Evolutionary conservation across 2,329 filamentous ascomycete genomes (phyloP), one percentile per base, ranked within the genome.

Genomic region (Apiospora arundinis): DNA sequence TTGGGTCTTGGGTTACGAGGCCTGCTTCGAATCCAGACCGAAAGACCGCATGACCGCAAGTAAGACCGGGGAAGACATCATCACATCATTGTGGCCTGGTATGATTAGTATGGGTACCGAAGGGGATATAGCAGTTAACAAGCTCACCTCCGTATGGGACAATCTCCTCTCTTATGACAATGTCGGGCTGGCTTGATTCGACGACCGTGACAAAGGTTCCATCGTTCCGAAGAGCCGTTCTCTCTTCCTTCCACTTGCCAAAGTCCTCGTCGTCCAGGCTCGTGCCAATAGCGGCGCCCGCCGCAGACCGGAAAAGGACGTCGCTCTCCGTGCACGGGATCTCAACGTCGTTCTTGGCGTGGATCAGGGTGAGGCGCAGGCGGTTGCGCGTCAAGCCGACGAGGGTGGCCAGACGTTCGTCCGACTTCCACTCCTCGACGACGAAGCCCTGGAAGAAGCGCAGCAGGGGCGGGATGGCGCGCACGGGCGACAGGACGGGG

Each of bases 241-340:
- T 81, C 65, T 83, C 78, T 63, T 85, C 81, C 75, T 89, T 89
- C 80, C 83, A 84, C 2, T 78, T 77, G 2, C 80, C 78, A 68
- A 87, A 85, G 1, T 79, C 79, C 6, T 77, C 79, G 2, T 82
- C 79, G 42, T 81, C 81, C 11, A 83, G 69, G 0, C 77, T 76
- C 7, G 79, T 80, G 60, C 78, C 75, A 2, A 83, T 78, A 1
- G 85, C 85, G 63, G 88, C 88, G 69, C 85, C 86, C 1, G 88
- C 88, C 0, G 91, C 89, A 0, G 87, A 85, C 42, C 83, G 83
- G 78, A 93, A 94, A 1, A 93, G 81, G 74, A 84, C 85, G 75
- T 92, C 88, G 60, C 91, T 90, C 77, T 95, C 91, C 1, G 84
- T 87, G 83, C 90, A 95, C 0, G 93, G 91, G 72, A 98, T 97